These are phyloP conservation scores for Rhodotorula taiwanensis DNA, from an alignment of 768 basidiomycete species.

Conservation along the genomic window DNA sequence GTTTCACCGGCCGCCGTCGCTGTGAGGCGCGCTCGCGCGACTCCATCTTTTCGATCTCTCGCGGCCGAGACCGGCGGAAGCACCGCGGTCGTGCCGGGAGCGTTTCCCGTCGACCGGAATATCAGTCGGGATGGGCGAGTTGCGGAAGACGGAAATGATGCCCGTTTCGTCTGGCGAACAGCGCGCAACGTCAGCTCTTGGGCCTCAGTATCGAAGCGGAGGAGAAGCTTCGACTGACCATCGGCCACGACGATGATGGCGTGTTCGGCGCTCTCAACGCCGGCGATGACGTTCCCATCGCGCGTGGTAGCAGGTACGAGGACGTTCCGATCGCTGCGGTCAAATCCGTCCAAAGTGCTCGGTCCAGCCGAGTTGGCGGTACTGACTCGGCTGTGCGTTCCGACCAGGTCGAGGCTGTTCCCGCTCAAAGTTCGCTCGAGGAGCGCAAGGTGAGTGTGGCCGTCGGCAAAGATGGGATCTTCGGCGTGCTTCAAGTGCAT, in stretches of 20 bases:
- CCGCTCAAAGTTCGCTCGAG: background rate
- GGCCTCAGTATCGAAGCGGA: background rate
- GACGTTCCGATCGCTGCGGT: background rate
- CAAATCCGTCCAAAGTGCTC: background rate
- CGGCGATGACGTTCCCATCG: background rate
- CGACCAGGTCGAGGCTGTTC: background rate
- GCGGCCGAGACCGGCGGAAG: background rate
- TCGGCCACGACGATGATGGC: slow-evolving; percentile 31
- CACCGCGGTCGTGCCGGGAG: background rate
- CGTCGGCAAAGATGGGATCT: slow-evolving; percentile 35
- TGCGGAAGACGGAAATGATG: slow-evolving; percentile 22
- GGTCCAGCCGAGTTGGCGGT: too few relatives aligned
- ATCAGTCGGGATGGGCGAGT: background rate
- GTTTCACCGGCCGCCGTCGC: background rate
- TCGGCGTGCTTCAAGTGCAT: slow-evolving; percentile 26
- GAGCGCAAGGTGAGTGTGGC: slow-evolving; percentile 16
- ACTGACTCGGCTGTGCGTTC: background rate
- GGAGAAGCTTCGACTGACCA: slow-evolving; percentile 10
- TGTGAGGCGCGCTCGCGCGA: background rate
- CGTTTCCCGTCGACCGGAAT: background rate
- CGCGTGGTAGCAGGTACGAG: slow-evolving; percentile 1
- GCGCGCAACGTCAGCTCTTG: background rate
- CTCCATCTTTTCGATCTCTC: background rate
- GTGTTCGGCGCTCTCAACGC: slow-evolving; percentile 9
- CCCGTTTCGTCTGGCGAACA: slow-evolving; percentile 12